phyloP scores from a whole-genome alignment of 2,329 filamentous ascomycete species.

The Chaetomiaceae sp. region DNA sequence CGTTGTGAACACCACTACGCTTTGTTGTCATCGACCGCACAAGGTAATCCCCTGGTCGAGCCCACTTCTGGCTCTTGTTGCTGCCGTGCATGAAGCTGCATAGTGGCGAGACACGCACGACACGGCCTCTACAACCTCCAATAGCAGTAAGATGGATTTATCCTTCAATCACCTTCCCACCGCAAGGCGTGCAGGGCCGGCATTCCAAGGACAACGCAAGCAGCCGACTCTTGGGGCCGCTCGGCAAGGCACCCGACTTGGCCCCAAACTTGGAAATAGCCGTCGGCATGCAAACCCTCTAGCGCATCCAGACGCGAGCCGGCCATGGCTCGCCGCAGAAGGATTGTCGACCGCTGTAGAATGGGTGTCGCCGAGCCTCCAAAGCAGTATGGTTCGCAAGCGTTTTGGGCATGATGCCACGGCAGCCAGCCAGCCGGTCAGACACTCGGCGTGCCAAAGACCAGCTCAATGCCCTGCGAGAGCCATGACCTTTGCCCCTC shows the following conservation, averaged over 20 bases:
- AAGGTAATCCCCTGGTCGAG: neutral
- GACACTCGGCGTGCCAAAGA: neutral
- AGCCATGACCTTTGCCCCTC: constrained; percentile 6
- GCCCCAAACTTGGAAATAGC: constrained; percentile 7
- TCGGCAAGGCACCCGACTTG: constrained; percentile 8
- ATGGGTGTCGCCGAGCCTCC: neutral
- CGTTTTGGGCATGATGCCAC: neutral
- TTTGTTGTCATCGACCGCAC: no score
- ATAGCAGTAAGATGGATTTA: neutral
- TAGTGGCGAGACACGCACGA: constrained; percentile 4
- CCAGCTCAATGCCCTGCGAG: neutral
- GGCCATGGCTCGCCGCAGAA: neutral
- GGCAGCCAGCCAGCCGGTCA: neutral
- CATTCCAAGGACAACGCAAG: neutral
- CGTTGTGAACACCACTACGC: no score
- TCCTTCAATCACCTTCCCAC: neutral
- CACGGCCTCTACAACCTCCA: neutral
- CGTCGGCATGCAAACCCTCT: constrained; percentile 1
- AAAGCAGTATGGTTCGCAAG: constrained; percentile 3
- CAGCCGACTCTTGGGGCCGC: neutral
- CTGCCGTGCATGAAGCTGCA: constrained; percentile 11
- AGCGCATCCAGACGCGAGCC: neutral
- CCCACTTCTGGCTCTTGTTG: neutral
- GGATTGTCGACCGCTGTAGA: constrained; percentile 1
- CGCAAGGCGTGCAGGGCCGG: constrained; percentile 1